These are phyloP conservation scores for Neurospora sp. DNA, from an alignment of 495 filamentous ascomycete genomes.

Conservation along the genomic window DNA sequence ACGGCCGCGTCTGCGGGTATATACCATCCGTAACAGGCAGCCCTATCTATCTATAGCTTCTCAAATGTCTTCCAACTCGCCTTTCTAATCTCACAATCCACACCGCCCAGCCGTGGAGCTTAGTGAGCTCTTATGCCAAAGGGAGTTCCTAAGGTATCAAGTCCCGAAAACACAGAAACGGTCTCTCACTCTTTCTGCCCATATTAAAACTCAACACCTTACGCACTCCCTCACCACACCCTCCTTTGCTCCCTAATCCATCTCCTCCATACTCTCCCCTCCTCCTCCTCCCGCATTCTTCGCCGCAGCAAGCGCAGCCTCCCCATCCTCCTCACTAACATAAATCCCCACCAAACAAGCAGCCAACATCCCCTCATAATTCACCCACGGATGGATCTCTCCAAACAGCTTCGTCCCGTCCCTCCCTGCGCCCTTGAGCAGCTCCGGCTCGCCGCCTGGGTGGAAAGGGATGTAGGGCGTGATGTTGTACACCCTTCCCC, in stretches of 20 bases:
- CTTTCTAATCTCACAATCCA: background rate
- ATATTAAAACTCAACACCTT: background rate
- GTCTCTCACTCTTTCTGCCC: background rate
- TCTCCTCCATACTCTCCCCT: conserved; percentile 43
- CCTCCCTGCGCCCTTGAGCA: conserved; percentile 69
- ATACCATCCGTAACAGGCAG: background rate
- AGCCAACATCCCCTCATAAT: conserved; percentile 86
- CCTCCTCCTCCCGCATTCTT: conserved; percentile 27
- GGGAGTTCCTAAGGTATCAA: background rate
- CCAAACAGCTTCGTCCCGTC: conserved; percentile 75
- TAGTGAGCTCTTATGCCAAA: background rate
- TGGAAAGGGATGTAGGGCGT: conserved; percentile 84
- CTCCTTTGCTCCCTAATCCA: conserved; percentile 45
- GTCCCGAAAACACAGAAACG: background rate
- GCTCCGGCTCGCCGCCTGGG: conserved; percentile 79
- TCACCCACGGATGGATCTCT: conserved; percentile 96
- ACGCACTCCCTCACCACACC: too few species aligned
- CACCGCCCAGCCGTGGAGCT: background rate
- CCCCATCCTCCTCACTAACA: conserved; percentile 62
- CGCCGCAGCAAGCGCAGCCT: conserved; percentile 17
- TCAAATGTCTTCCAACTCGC: background rate
- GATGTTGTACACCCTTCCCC: conserved; percentile 88
- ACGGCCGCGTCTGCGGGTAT: background rate
- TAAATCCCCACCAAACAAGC: conserved; percentile 79
- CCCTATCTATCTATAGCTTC: background rate